Conservation (phyloP, 2,329 filamentous ascomycete genomes). For the Amesomyces nigricolor region DNA sequence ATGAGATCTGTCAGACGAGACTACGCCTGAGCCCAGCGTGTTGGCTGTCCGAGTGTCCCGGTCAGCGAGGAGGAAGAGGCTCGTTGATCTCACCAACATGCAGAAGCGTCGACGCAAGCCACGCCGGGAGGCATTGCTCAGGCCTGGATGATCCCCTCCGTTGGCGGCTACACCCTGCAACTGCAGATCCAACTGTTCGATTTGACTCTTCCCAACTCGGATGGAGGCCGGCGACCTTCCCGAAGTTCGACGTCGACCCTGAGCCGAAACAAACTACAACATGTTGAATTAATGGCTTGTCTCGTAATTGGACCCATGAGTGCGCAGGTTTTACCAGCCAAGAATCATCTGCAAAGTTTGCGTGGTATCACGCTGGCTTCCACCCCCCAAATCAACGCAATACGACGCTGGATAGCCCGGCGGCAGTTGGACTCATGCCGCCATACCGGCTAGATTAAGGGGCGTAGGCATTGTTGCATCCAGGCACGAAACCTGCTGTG, state of each 20-base stretch:
- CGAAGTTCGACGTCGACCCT: not conserved
- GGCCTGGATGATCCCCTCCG: not conserved
- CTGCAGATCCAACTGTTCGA: not conserved
- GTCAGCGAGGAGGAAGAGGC: too few species aligned
- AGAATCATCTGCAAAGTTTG: not conserved
- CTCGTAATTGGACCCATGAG: not conserved
- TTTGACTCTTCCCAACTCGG: not conserved
- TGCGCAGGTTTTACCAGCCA: not conserved
- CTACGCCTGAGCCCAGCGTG: too few species aligned
- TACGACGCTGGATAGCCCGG: slow-evolving; percentile 4
- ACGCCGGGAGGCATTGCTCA: too few species aligned
- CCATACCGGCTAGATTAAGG: slow-evolving; percentile 9
- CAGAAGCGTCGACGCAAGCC: too few species aligned
- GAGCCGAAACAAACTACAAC: not conserved
- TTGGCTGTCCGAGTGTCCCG: too few species aligned
- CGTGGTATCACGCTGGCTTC: not conserved
- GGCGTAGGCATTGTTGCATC: slow-evolving; percentile 10
- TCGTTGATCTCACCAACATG: too few species aligned
- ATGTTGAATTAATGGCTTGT: not conserved
- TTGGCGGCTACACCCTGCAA: not conserved
- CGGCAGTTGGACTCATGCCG: slow-evolving; percentile 8
- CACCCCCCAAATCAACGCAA: not conserved
- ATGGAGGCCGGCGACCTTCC: not conserved
- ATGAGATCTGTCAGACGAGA: too few species aligned
- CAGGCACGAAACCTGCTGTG: not conserved